A percentile compares a stretch with the other conserved stretches of the same genome.
Conservation (phyloP, 257 asterid genomes). For the Striga asiatica region DNA sequence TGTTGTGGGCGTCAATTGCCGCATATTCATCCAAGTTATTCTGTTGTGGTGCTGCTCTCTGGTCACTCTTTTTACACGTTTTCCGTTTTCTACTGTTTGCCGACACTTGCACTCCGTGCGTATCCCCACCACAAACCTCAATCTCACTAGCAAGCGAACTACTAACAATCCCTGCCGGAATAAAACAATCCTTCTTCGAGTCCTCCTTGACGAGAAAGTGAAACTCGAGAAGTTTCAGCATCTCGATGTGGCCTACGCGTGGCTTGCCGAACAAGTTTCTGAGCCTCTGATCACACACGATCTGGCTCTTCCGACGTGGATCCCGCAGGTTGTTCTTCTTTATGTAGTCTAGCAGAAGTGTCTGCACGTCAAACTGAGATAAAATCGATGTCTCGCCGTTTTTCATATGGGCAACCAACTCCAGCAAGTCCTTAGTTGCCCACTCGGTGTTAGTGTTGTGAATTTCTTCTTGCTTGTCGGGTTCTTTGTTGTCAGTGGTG, state of each 20-base stretch:
- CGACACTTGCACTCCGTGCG: slow-evolving; percentile 10
- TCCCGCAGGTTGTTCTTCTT: slow-evolving; percentile 66
- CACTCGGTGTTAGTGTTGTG: slow-evolving; percentile 29
- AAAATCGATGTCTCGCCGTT: slow-evolving; percentile 57
- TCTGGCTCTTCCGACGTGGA: slow-evolving; percentile 56
- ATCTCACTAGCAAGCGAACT: slow-evolving; percentile 21
- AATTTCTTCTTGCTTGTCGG: slow-evolving; percentile 20
- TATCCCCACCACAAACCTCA: slow-evolving; percentile 31
- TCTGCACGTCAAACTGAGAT: slow-evolving; percentile 61
- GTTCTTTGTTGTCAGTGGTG: slow-evolving; percentile 11
- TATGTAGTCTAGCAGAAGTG: slow-evolving; percentile 51
- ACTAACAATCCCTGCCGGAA: slow-evolving; percentile 59
- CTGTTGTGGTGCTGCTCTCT: slow-evolving; percentile 28
- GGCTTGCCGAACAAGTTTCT: slow-evolving; percentile 64
- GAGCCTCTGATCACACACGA: slow-evolving; percentile 66
- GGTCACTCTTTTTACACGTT: slow-evolving; percentile 47
- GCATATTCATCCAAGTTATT: slow-evolving; percentile 60
- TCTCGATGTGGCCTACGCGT: slow-evolving; percentile 63
- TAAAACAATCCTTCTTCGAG: slow-evolving; percentile 28
- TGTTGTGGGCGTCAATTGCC: slow-evolving; percentile 79
- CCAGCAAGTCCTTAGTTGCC: slow-evolving; percentile 70
- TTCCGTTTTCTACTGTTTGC: slow-evolving; percentile 43
- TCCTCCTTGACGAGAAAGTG: slow-evolving; percentile 56
- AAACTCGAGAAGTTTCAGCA: slow-evolving; percentile 73
- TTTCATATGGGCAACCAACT: slow-evolving; percentile 65